Percentiles rank a stretch among this genome's conserved stretches.
phyloP scores from a whole-genome alignment of 768 basidiomycete genomes.

The Termitomyces sp. region DNA sequence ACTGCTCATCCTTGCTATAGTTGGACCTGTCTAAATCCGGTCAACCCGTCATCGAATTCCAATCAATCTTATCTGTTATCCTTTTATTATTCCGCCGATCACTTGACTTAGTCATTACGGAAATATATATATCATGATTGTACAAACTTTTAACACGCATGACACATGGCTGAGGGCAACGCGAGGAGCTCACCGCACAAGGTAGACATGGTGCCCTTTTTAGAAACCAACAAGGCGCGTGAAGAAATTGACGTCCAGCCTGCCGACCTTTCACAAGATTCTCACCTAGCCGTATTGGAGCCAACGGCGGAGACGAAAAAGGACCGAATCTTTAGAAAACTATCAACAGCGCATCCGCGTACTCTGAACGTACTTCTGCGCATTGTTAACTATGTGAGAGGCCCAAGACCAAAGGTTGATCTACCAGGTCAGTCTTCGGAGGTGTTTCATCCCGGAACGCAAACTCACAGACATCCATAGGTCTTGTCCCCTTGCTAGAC shows the following conservation, averaged over 20 bases:
- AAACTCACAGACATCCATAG: slow-evolving; percentile 34
- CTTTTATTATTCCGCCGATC: neutral
- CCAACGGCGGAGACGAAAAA: slow-evolving; percentile 15
- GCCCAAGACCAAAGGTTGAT: slow-evolving; percentile 55
- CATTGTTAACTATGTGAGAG: slow-evolving; percentile 38
- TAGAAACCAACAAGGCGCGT: neutral
- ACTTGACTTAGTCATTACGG: neutral
- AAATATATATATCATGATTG: neutral
- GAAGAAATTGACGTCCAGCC: slow-evolving; percentile 4
- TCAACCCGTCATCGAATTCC: too few species aligned
- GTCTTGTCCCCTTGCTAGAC: slow-evolving; percentile 49
- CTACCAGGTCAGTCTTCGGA: slow-evolving; percentile 30
- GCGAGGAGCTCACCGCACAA: slow-evolving; percentile 7
- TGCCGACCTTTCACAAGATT: slow-evolving; percentile 9
- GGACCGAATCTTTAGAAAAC: slow-evolving; percentile 10
- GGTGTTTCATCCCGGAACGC: neutral
- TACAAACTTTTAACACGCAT: neutral
- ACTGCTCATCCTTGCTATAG: neutral
- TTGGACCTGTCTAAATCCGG: neutral
- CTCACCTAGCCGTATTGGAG: slow-evolving; percentile 4
- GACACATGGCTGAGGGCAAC: slow-evolving; percentile 8
- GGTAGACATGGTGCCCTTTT: neutral
- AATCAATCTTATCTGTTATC: neutral
- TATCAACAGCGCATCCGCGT: slow-evolving; percentile 17
- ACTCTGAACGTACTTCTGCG: slow-evolving; percentile 13